A percentile compares a stretch with the other conserved stretches of the same genome.
These are phyloP conservation scores for Leishmania tropica DNA, from an alignment of 208 protist genomes.

Conservation along the genomic window DNA sequence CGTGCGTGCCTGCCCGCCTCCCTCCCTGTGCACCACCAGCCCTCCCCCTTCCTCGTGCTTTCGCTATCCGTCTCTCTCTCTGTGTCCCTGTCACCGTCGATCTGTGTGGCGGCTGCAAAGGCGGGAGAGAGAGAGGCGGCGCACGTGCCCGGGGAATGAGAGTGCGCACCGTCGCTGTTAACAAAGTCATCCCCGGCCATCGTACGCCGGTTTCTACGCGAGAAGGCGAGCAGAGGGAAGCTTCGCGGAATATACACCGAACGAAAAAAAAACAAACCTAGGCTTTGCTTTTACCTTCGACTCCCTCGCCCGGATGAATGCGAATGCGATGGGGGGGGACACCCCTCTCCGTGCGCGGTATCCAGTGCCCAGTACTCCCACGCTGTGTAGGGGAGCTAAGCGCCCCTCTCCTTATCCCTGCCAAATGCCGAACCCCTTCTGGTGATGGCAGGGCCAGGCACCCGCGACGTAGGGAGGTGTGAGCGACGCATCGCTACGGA, in stretches of 20 bases:
- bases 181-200: not conserved
- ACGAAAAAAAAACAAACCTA: not conserved
- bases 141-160: not conserved
- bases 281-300: not conserved
- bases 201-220: not conserved
- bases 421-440: not conserved
- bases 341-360: no score
- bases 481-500: not conserved
- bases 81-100: no score
- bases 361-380: not conserved
- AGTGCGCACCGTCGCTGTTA: not conserved
- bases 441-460: not conserved
- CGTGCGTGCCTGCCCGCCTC: not conserved
- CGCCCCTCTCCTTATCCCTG: no score
- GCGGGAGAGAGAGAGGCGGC: not conserved
- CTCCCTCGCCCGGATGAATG: not conserved
- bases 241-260: no score
- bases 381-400: no score
- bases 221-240: not conserved
- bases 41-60: not conserved
- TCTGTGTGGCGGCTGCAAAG: no score
- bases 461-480: not conserved
- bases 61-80: not conserved
- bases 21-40: not conserved
- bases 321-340: no score